Percentiles rank a stretch among this genome's conserved stretches.
Conservation (phyloP, 257 asterid genomes). For the Datura wrightii region DNA sequence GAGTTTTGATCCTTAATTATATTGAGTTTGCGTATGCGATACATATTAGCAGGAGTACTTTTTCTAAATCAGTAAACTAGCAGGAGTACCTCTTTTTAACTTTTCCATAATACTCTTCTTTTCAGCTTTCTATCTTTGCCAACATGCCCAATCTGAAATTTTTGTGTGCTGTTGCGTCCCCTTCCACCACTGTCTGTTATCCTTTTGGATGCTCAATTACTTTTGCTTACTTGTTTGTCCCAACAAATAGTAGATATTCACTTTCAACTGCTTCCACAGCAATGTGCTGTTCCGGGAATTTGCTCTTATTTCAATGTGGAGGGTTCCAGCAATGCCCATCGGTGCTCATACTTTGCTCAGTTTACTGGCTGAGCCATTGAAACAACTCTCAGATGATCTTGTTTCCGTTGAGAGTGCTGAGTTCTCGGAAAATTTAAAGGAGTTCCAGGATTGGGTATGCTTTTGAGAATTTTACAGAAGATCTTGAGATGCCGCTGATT, state of each 20-base stretch:
- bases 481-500: slow-evolving; percentile 29
- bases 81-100: background rate
- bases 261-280: slow-evolving; percentile 55
- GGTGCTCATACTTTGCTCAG: slow-evolving; percentile 96
- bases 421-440: slow-evolving; percentile 76
- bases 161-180: background rate
- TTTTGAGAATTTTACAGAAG: slow-evolving; percentile 32
- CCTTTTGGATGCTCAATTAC: background rate
- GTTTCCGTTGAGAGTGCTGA: slow-evolving; percentile 61
- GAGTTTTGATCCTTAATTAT: background rate
- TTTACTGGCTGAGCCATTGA: slow-evolving; percentile 96
- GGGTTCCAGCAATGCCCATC: slow-evolving; percentile 89
- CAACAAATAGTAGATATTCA: slow-evolving; percentile 36
- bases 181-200: background rate
- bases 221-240: slow-evolving; percentile 18
- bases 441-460: slow-evolving; percentile 96
- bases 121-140: background rate
- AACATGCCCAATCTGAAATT: background rate
- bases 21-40: background rate
- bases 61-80: background rate
- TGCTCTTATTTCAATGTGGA: slow-evolving; percentile 97
- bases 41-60: background rate
- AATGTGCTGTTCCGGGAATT: slow-evolving; percentile 94
- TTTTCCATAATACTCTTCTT: background rate
- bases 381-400: slow-evolving; percentile 68